Evolutionary conservation across 2,329 filamentous ascomycete species (phyloP).

Genomic region (Penicillium palitans): DNA sequence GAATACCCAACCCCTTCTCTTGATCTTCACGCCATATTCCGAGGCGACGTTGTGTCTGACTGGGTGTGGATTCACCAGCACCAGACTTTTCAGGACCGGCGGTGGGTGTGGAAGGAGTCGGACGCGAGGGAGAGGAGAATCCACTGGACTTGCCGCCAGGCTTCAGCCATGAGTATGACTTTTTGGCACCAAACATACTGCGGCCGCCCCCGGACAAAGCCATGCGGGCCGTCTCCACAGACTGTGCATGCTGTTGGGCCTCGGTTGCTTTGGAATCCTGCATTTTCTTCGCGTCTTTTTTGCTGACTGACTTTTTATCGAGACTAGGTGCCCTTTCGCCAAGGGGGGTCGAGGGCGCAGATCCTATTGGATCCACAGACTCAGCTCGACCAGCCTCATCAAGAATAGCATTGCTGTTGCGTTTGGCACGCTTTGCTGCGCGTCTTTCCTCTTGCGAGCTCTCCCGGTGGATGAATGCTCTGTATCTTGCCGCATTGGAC

Average conservation of each 20-base stretch:
- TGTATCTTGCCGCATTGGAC: conserved; percentile 53
- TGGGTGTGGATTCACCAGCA: conserved; percentile 36
- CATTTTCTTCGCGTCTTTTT: conserved; percentile 82
- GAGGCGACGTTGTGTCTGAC: conserved; percentile 57
- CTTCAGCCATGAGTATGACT: conserved; percentile 52
- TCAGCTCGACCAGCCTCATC: conserved; percentile 56
- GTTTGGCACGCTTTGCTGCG: conserved; percentile 65
- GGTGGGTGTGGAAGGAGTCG: conserved; percentile 31
- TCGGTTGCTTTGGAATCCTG: conserved; percentile 73
- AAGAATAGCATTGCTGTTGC: conserved; percentile 56
- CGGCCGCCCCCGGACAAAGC: conserved; percentile 54
- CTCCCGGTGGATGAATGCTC: conserved; percentile 65
- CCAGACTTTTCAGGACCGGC: conserved; percentile 34
- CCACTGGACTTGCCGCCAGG: conserved; percentile 39
- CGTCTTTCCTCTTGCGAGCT: conserved; percentile 72
- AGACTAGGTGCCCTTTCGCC: conserved; percentile 58
- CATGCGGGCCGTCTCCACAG: conserved; percentile 79
- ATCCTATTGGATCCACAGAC: conserved; percentile 61
- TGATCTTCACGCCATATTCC: conserved; percentile 78
- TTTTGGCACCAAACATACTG: conserved; percentile 46
- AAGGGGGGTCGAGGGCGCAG: conserved; percentile 55
- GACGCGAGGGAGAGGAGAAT: conserved; percentile 41
- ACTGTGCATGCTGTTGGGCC: conserved; percentile 74
- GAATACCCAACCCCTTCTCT: conserved; percentile 73
- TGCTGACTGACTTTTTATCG: conserved; percentile 69